These are phyloP conservation scores for Nemania diffusa DNA, from an alignment of 2,329 filamentous ascomycete genomes.

Conservation along the genomic window DNA sequence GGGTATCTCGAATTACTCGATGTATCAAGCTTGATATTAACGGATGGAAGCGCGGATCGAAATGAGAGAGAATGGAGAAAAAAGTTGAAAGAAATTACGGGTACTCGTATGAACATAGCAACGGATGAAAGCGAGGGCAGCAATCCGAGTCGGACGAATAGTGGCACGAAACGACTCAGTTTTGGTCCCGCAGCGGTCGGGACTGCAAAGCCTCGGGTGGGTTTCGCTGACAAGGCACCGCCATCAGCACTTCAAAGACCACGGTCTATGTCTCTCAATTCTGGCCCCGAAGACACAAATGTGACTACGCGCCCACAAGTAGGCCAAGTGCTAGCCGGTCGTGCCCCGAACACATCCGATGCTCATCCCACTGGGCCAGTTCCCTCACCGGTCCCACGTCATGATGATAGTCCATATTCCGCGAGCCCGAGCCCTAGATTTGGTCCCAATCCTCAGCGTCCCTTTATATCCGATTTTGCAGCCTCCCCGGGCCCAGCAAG, in stretches of 20 bases:
- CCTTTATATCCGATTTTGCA: slow-evolving; percentile 57
- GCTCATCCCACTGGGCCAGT: slow-evolving; percentile 47
- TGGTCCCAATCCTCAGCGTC: slow-evolving; percentile 52
- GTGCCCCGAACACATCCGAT: slow-evolving; percentile 62
- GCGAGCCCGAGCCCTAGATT: slow-evolving; percentile 49
- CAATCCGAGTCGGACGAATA: slow-evolving; percentile 63
- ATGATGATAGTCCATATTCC: slow-evolving; percentile 41
- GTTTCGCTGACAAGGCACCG: slow-evolving; percentile 65
- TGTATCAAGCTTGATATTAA: slow-evolving; percentile 81
- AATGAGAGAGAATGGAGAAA: slow-evolving; percentile 90
- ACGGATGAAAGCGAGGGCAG: slow-evolving; percentile 60
- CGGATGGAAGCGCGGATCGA: slow-evolving; percentile 80
- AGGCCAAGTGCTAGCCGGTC: slow-evolving; percentile 50
- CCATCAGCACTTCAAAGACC: slow-evolving; percentile 61
- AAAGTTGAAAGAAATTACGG: slow-evolving; percentile 87
- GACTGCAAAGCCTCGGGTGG: slow-evolving; percentile 59
- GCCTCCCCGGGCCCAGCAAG: slow-evolving; percentile 64
- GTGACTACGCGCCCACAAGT: slow-evolving; percentile 57
- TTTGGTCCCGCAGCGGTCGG: slow-evolving; percentile 54
- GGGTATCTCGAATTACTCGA: slow-evolving; percentile 92
- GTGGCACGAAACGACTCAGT: slow-evolving; percentile 68
- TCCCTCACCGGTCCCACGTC: slow-evolving; percentile 43
- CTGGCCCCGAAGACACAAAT: slow-evolving; percentile 54
- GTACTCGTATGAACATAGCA: slow-evolving; percentile 77
- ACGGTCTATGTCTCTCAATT: slow-evolving; percentile 61